A percentile compares a stretch with the other conserved stretches of the same genome.
These are phyloP conservation scores for Fusarium sp. DNA, from an alignment of 2,329 filamentous ascomycete species.

Conservation along the genomic window DNA sequence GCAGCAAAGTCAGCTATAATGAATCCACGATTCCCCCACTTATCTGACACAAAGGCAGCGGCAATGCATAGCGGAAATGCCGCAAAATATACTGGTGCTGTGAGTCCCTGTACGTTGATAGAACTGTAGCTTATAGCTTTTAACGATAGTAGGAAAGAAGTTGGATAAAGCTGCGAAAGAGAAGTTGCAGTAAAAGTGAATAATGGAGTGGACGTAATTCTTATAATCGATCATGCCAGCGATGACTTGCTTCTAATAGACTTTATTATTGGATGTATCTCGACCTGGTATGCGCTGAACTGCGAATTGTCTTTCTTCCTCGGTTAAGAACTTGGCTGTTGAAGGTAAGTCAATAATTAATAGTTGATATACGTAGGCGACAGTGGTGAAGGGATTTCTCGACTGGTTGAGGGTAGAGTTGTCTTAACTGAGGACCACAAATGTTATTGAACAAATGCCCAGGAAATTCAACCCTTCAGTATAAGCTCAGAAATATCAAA, in stretches of 20 bases:
- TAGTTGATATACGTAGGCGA: too few species aligned
- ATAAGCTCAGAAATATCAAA: too few species aligned
- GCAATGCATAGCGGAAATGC: conserved; percentile 18
- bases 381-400: too few species aligned
- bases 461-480: too few species aligned
- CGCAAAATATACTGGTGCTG: conserved; percentile 13
- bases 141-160: conserved; percentile 28
- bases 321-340: conserved; percentile 9
- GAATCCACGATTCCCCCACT: conserved; percentile 19
- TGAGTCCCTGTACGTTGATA: conserved; percentile 15
- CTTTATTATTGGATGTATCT: conserved; percentile 1
- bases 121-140: conserved; percentile 14
- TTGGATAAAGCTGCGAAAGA: conserved; percentile 31
- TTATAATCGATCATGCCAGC: conserved; percentile 30
- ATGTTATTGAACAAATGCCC: too few species aligned
- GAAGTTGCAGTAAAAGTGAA: conserved; percentile 36
- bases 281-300: conserved; percentile 1
- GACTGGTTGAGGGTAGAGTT: too few species aligned
- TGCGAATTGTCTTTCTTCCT: conserved; percentile 3
- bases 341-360: conserved; percentile 23
- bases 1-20: neutral
- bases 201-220: conserved; percentile 24
- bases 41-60: conserved; percentile 19
- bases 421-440: too few species aligned
- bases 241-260: conserved; percentile 27